Evolutionary conservation across 139 green algal genomes (phyloP).

Genomic region (Micractinium conductrix): DNA sequence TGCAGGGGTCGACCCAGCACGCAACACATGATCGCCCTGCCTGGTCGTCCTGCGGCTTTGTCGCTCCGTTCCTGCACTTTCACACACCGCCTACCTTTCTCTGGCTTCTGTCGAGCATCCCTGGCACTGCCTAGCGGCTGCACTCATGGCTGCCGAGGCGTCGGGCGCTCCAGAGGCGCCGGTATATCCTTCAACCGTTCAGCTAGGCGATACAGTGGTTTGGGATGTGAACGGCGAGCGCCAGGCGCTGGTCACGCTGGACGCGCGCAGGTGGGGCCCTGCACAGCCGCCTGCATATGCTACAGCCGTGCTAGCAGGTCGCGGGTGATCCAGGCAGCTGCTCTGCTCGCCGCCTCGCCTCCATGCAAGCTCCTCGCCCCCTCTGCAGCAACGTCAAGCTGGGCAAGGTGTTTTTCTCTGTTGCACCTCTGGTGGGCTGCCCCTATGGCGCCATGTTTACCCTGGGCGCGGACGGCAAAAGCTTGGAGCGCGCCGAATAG

Average conservation of each 20-base stretch:
- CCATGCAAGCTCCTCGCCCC: neutral
- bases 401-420: conserved; percentile 39
- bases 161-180: no score
- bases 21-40: no score
- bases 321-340: neutral
- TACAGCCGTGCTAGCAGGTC: neutral
- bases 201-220: conserved; percentile 70
- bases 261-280: conserved; percentile 38
- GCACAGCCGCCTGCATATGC: neutral
- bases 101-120: no score
- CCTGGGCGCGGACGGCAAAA: conserved; percentile 39
- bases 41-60: no score
- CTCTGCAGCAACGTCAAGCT: conserved; percentile 62
- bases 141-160: no score
- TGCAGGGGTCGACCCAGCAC: no score
- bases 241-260: conserved; percentile 53
- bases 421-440: conserved; percentile 61
- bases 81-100: no score
- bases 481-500: conserved; percentile 14
- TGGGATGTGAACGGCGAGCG: conserved; percentile 76
- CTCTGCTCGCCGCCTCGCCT: neutral
- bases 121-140: no score
- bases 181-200: no score
- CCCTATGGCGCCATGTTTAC: conserved; percentile 69
- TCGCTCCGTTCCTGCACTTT: no score